phyloP scores from a whole-genome alignment of 1,284 basidiomycete species.

The Calocybe gambosa region DNA sequence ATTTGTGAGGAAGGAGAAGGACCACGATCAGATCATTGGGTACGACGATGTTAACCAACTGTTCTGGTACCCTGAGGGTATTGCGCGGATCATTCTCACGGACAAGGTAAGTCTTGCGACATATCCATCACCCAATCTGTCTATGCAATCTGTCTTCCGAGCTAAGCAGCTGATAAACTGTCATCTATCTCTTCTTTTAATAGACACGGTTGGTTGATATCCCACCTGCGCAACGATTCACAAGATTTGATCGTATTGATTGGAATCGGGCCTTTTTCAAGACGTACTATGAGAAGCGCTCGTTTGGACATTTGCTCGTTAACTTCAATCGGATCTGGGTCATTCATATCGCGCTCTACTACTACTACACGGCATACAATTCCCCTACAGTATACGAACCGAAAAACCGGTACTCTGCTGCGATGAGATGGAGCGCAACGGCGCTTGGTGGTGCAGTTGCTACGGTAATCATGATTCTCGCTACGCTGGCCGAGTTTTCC shows the following conservation, averaged over 20 bases:
- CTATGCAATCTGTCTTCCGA: too few relatives aligned
- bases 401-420: constrained; percentile 47
- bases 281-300: constrained; percentile 93
- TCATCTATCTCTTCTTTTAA: constrained; percentile 48
- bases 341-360: constrained; percentile 87
- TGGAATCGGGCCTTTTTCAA: constrained; percentile 96
- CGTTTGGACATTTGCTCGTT: constrained; percentile 84
- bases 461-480: constrained; percentile 85
- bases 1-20: constrained; percentile 90
- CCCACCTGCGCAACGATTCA: constrained; percentile 85
- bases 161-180: too few relatives aligned
- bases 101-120: too few relatives aligned
- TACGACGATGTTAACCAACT: constrained; percentile 99
- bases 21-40: constrained; percentile 94
- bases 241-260: constrained; percentile 84
- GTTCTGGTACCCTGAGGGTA: constrained; percentile 99
- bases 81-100: constrained; percentile 84
- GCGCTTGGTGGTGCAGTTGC: constrained; percentile 87
- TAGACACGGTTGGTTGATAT: constrained; percentile 86
- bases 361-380: constrained; percentile 95
- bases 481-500: constrained; percentile 87
- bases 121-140: too few relatives aligned
- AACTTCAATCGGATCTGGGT: constrained; percentile 99
- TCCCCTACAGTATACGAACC: constrained; percentile 83
- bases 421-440: constrained; percentile 83